Base-by-base conservation (phyloP, 192 early-diverging fungal genomes). In the Coemansia sp. region DNA sequence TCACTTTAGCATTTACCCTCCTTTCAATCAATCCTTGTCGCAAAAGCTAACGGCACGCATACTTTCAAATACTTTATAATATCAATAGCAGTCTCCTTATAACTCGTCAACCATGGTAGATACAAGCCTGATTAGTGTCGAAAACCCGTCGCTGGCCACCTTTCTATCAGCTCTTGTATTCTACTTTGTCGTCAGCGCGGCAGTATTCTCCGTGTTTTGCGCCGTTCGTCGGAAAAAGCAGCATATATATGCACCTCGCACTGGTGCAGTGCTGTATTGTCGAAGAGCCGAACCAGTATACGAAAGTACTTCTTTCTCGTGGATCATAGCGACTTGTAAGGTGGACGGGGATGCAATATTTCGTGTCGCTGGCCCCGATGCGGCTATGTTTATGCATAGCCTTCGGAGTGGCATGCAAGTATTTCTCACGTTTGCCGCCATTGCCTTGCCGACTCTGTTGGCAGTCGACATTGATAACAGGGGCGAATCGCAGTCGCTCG, bases 321-420 rank as follows among this genome's bases (percentile, higher is more conserved):
- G 62, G 62, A 38, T 45, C 2, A 15, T 12, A 23, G 39, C 37
- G 7, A 63, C 62, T 1, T 63, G 23, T 11, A 63, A 31, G 23
- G 62, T 63, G 15, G 42, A 63, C 1, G 41, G 27, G 12, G 42
- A 63, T 63, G 62, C 37, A 19, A 38, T 63, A 14, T 45, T 29
- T 41, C 64, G 34, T 5, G 50, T 51, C 6, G 50, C 50, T 15
- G 64, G 64, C 23, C 64, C 64, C 36, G 64, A 66, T 23, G 64
- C 64, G 23, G 64, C 64, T 8, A 66, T 66, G 50, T 66, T 66
- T 55, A 51, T 66, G 64, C 64, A 34, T 14, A 66, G 50, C 36
- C 50, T 66, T 21, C 46, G 34, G 21, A 66, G 64, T 27, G 7
- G 36, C 34, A 23, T 50, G 21, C n/a, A 53, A 11, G 36, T 53